Percentiles rank a stretch among this genome's conserved stretches.
Conservation (phyloP, 768 basidiomycete species). For the Rhizopogon sp. region DNA sequence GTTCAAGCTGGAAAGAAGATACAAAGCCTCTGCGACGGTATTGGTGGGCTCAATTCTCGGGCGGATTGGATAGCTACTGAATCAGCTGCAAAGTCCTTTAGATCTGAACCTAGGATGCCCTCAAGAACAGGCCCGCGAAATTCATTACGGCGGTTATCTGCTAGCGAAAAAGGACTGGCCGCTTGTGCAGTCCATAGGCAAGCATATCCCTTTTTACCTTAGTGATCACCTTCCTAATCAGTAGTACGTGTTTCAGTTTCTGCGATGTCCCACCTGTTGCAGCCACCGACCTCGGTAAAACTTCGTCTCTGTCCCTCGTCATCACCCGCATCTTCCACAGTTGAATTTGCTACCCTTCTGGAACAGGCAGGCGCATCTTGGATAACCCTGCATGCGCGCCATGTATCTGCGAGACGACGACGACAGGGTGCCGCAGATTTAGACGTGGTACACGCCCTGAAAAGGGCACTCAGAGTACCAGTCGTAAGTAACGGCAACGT, state of each 20-base stretch:
- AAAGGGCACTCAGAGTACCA: constrained; percentile 45
- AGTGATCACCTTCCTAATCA: neutral
- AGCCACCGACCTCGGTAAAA: constrained; percentile 63
- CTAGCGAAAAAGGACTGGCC: constrained; percentile 71
- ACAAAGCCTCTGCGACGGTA: constrained; percentile 58
- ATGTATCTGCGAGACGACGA: constrained; percentile 63
- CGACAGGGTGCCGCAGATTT: constrained; percentile 72
- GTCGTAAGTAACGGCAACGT: constrained; percentile 82
- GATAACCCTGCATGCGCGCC: constrained; percentile 71
- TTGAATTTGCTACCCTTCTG: constrained; percentile 50
- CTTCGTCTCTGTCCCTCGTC: constrained; percentile 48
- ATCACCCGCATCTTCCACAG: constrained; percentile 40
- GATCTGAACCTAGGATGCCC: constrained; percentile 84
- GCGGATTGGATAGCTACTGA: neutral
- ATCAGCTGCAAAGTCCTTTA: constrained; percentile 23
- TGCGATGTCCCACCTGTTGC: constrained; percentile 56
- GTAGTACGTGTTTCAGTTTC: constrained; percentile 40
- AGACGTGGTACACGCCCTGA: constrained; percentile 50
- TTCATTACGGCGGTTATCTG: constrained; percentile 74
- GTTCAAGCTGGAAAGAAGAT: constrained; percentile 58
- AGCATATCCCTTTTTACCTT: constrained; percentile 5
- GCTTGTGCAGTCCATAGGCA: constrained; percentile 60
- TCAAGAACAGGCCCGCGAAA: constrained; percentile 60
- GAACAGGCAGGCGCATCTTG: constrained; percentile 66
- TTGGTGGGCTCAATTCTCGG: constrained; percentile 42